Conservation (phyloP, 2,329 filamentous ascomycete species). For the Penicillium sp. region DNA sequence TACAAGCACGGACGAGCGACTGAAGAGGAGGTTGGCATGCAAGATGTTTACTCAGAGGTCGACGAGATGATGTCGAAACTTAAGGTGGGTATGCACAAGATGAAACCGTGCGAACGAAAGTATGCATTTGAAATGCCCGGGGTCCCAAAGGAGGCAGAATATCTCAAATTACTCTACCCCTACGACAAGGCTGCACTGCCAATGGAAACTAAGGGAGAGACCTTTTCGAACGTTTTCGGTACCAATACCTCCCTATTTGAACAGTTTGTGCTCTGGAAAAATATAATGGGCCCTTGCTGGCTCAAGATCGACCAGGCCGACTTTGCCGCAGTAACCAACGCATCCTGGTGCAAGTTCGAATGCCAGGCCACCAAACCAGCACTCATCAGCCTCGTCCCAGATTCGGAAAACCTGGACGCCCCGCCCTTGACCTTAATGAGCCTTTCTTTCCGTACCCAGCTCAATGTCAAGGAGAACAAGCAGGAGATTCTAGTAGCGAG, state of each 20-base stretch:
- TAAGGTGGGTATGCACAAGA: conserved; percentile 81
- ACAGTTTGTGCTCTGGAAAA: conserved; percentile 97
- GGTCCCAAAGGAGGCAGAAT: conserved; percentile 80
- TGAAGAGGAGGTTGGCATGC: conserved; percentile 71
- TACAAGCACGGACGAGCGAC: conserved; percentile 57
- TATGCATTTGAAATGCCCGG: conserved; percentile 89
- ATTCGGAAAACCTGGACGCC: conserved; percentile 70
- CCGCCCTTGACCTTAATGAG: conserved; percentile 96
- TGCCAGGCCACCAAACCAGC: conserved; percentile 71
- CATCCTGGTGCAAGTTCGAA: conserved; percentile 95
- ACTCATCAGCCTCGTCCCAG: conserved; percentile 61
- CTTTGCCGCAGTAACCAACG: conserved; percentile 75
- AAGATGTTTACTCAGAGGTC: conserved; percentile 82
- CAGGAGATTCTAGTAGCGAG: conserved; percentile 90
- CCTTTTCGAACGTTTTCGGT: conserved; percentile 89
- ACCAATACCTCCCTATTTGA: conserved; percentile 90
- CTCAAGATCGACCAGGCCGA: conserved; percentile 79
- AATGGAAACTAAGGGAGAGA: conserved; percentile 66
- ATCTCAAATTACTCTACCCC: conserved; percentile 90
- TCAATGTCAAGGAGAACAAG: conserved; percentile 88
- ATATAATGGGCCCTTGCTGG: conserved; percentile 98
- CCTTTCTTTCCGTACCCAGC: conserved; percentile 72
- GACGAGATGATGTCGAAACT: conserved; percentile 79
- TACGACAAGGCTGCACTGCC: conserved; percentile 73
- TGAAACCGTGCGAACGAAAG: conserved; percentile 79